These are phyloP conservation scores for Suhomyces bokatorum DNA, from an alignment of 1,139 yeast genomes.

Conservation along the genomic window DNA sequence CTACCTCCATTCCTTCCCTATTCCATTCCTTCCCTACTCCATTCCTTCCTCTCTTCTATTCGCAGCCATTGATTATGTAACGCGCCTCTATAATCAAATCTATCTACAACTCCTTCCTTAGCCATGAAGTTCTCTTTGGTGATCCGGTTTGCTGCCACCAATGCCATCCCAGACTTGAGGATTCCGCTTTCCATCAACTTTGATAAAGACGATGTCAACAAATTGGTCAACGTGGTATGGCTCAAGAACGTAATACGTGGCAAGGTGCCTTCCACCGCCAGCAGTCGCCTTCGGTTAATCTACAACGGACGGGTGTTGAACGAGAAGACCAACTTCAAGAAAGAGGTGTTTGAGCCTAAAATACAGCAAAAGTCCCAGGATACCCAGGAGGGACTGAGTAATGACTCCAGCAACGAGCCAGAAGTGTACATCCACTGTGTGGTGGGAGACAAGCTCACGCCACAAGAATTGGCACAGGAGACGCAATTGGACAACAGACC, in stretches of 20 bases:
- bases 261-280: conserved; percentile 27
- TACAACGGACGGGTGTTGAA: conserved; percentile 72
- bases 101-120: not conserved
- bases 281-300: conserved; percentile 65
- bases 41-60: not conserved
- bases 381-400: not conserved
- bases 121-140: conserved; percentile 25
- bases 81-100: not conserved
- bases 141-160: conserved; percentile 33
- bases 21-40: not conserved
- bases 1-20: no score
- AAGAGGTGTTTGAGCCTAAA: conserved; percentile 46
- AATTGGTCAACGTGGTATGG: conserved; percentile 33
- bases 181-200: conserved; percentile 33
- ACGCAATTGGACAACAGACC: conserved; percentile 55
- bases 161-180: conserved; percentile 29
- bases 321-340: conserved; percentile 55
- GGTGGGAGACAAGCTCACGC: conserved; percentile 66
- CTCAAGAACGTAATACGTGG: conserved; percentile 32
- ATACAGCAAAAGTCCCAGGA: conserved; percentile 5
- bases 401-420: conserved; percentile 1
- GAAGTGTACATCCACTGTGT: conserved; percentile 73
- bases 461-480: conserved; percentile 63
- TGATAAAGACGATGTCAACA: conserved; percentile 35
- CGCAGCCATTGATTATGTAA: not conserved